Conservation (phyloP, 164 flowering plant species). For the Tetracentron sinense region DNA sequence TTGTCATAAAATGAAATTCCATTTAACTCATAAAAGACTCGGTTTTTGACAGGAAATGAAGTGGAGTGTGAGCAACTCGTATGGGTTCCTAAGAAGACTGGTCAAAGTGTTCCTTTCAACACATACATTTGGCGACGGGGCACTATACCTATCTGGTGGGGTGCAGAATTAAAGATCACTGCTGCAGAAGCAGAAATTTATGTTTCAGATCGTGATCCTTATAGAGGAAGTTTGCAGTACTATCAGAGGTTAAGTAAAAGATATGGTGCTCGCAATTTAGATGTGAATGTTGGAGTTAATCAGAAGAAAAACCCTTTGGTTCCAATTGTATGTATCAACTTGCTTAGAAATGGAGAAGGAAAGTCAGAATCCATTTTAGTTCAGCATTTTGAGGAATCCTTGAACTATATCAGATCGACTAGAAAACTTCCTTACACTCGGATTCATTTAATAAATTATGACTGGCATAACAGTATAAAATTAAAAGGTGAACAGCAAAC, state of each 20-base stretch:
- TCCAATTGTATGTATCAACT: constrained; percentile 84
- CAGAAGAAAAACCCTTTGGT: constrained; percentile 65
- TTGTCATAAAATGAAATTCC: constrained; percentile 4
- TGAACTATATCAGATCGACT: constrained; percentile 60
- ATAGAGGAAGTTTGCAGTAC: constrained; percentile 81
- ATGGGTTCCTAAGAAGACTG: constrained; percentile 72
- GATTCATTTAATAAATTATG: constrained; percentile 80
- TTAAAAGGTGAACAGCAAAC: constrained; percentile 90
- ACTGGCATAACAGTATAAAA: constrained; percentile 93
- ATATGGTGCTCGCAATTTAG: constrained; percentile 66
- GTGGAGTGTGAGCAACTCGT: constrained; percentile 98
- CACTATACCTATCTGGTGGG: constrained; percentile 99
- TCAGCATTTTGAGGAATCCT: constrained; percentile 89
- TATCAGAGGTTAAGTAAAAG: constrained; percentile 79
- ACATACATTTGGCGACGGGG: constrained; percentile 95
- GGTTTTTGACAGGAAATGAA: constrained; percentile 75
- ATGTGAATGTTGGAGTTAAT: constrained; percentile 35
- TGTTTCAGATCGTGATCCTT: constrained; percentile 81
- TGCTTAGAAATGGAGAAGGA: constrained; percentile 88
- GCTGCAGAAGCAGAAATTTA: constrained; percentile 99
- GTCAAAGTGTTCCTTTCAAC: constrained; percentile 85
- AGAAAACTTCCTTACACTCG: constrained; percentile 72
- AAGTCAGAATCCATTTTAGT: constrained; percentile 88
- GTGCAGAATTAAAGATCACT: constrained; percentile 92
- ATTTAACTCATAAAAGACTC: constrained; percentile 8